Conservation (phyloP, 495 filamentous ascomycete genomes). For the Penicillium crystallinum region DNA sequence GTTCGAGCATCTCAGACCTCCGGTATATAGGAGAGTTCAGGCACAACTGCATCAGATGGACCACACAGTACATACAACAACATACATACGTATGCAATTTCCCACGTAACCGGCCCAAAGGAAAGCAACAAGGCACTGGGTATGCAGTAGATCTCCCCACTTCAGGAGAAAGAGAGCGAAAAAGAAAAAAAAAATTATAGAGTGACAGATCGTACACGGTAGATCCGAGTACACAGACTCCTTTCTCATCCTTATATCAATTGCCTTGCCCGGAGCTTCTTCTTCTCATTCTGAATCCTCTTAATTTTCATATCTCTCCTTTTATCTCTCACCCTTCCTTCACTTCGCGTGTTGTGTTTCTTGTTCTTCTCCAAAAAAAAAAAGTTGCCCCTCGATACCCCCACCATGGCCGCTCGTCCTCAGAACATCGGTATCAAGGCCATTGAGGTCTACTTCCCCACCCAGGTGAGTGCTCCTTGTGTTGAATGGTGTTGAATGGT, state of each 20-base stretch:
- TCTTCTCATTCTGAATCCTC: not conserved
- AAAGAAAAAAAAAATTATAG: conserved; percentile 11
- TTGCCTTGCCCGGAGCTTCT: not conserved
- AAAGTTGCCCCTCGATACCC: conserved; percentile 17
- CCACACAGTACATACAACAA: no score
- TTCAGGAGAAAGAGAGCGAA: not conserved
- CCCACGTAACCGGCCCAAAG: conserved; percentile 3
- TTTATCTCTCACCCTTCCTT: not conserved
- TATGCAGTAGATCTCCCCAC: conserved; percentile 2
- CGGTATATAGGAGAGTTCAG: no score
- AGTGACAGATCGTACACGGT: conserved; percentile 33
- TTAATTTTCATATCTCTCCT: not conserved
- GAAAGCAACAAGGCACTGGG: not conserved
- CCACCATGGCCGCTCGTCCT: conserved; percentile 78
- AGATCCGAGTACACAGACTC: conserved; percentile 29
- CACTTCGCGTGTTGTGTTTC: not conserved
- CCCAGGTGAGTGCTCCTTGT: conserved; percentile 61
- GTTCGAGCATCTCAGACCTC: no score
- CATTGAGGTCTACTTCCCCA: conserved; percentile 98
- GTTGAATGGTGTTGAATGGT: not conserved
- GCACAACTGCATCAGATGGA: no score
- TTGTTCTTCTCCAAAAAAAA: not conserved
- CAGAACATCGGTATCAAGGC: conserved; percentile 99
- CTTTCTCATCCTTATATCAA: conserved; percentile 6
- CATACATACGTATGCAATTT: no score